These are phyloP conservation scores for Colletotrichum scovillei DNA, from an alignment of 2,329 filamentous ascomycete genomes.

Conservation along the genomic window DNA sequence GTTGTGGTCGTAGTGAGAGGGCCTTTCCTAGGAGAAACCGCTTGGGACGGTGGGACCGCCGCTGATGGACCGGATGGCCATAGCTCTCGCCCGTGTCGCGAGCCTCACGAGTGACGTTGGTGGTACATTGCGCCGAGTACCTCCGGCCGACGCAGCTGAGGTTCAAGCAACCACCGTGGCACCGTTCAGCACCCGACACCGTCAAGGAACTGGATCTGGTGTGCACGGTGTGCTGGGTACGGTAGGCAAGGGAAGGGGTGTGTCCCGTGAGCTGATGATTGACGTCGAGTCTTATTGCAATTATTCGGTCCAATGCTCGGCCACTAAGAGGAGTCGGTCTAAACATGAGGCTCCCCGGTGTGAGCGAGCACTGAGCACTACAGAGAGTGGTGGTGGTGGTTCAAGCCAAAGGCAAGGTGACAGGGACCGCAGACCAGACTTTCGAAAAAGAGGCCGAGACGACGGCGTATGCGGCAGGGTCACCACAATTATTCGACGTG, in stretches of 20 bases:
- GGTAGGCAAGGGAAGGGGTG: not conserved
- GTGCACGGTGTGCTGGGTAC: not conserved
- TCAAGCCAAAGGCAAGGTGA: not conserved
- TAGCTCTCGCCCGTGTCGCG: not conserved
- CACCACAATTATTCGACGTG: not conserved
- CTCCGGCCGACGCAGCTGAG: not conserved
- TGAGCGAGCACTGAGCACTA: not conserved
- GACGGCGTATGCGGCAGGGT: not conserved
- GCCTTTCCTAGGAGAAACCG: not conserved
- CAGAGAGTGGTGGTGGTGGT: not conserved
- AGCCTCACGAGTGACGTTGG: not conserved
- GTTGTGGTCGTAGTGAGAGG: no score
- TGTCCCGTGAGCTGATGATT: not conserved
- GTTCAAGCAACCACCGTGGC: not conserved
- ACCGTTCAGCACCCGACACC: no score
- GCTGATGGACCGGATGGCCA: not conserved
- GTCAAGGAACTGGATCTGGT: not conserved
- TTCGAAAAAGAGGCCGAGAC: not conserved
- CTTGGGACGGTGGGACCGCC: not conserved
- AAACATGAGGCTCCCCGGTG: slow-evolving; percentile 7
- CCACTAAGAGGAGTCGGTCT: slow-evolving; percentile 29
- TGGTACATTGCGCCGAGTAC: slow-evolving; percentile 9
- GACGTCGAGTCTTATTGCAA: slow-evolving; percentile 15
- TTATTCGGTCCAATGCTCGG: slow-evolving; percentile 34
- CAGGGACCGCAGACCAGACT: not conserved